These are phyloP conservation scores for Fusarium hainanense DNA, from an alignment of 2,329 filamentous ascomycete genomes.

Conservation along the genomic window DNA sequence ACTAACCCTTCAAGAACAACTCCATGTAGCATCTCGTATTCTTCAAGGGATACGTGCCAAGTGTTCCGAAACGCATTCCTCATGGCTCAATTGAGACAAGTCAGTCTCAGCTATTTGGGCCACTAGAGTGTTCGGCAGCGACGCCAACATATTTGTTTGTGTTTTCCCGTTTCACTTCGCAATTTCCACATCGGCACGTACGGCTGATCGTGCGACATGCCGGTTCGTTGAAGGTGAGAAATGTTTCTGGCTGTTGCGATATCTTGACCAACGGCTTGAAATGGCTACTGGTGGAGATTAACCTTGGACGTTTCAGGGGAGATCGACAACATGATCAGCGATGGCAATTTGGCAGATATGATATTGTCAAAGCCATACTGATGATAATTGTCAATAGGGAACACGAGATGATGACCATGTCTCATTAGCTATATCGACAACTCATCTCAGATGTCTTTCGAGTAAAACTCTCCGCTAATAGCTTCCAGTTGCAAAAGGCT, in stretches of 20 bases:
- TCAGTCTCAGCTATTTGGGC: background rate
- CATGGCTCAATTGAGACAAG: background rate
- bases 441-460: background rate
- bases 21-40: background rate
- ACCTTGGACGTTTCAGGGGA: background rate
- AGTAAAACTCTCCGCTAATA: accelerated
- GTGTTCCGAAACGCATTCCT: background rate
- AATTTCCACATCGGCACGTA: background rate
- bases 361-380: background rate
- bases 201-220: background rate
- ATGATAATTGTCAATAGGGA: background rate
- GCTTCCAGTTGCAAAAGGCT: too few species aligned
- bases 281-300: background rate
- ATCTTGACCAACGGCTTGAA: background rate
- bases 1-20: background rate
- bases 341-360: background rate
- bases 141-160: background rate
- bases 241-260: background rate
- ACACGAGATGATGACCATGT: background rate
- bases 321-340: background rate
- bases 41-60: background rate
- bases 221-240: background rate
- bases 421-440: background rate
- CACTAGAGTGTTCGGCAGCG: background rate
- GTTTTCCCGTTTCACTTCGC: background rate